Conservation (phyloP, 768 basidiomycete genomes). For the Vararia minispora region DNA sequence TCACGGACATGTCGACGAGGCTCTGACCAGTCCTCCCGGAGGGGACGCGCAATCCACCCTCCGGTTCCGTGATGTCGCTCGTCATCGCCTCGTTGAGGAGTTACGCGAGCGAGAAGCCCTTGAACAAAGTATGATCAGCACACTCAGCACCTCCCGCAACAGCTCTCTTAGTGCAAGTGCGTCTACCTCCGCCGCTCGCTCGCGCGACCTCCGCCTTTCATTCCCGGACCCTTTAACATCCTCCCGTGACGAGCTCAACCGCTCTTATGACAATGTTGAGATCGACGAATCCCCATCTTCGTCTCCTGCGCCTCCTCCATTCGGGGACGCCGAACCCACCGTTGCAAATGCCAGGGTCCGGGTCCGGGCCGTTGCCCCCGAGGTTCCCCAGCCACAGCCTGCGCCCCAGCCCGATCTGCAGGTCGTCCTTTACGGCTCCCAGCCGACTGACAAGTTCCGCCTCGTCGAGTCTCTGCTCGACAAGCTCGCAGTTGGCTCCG, state of each 20-base stretch:
- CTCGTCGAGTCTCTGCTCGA: conserved; percentile 48
- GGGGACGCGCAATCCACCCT: no score
- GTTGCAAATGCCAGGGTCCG: conserved; percentile 11
- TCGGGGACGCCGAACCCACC: conserved; percentile 2
- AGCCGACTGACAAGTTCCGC: conserved; percentile 47
- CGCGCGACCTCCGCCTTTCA: conserved; percentile 67
- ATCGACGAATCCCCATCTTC: conserved; percentile 12
- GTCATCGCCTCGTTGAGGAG: conserved; percentile 38
- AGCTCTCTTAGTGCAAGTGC: conserved; percentile 35
- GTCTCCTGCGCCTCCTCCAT: conserved; percentile 1
- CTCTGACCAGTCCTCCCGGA: no score
- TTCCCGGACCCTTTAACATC: conserved; percentile 79
- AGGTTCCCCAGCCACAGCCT: conserved; percentile 20
- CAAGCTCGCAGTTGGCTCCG: conserved; percentile 34
- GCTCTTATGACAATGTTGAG: conserved; percentile 42
- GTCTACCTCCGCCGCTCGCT: conserved; percentile 38
- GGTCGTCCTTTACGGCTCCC: conserved; percentile 56
- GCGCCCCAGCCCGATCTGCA: conserved; percentile 33
- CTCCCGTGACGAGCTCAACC: conserved; percentile 46
- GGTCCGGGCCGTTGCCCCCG: conserved; percentile 24
- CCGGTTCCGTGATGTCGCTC: conserved; percentile 1
- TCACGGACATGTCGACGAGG: no score
- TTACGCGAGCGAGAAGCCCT: conserved; percentile 60
- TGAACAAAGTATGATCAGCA: conserved; percentile 77
- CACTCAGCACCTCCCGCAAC: conserved; percentile 63